Evolutionary conservation across 1,139 yeast genomes (phyloP), one percentile per base, ranked within the genome.

Genomic region (Blastobotrys raffinosifermentans): DNA sequence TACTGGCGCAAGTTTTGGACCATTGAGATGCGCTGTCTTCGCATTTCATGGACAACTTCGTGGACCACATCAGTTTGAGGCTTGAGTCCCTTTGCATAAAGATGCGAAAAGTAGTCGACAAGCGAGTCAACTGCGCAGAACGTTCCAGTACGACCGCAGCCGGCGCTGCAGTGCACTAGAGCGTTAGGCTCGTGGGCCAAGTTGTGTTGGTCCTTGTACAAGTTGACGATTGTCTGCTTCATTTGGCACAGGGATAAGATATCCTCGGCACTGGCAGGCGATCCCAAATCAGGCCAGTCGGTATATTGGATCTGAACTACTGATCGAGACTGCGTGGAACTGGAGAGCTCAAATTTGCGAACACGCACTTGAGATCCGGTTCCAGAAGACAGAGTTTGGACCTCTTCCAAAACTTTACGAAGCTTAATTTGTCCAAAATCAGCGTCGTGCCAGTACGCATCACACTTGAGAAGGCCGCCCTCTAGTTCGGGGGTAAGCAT

Each of bases 91-190:
- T 15, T 19, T 25, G 29, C 32, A 34, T 37, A 17, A 25, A 26
- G 47, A 14, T 45, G 49, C 9, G 45, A 54, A 16, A 42, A 41
- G 8, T 75, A 57, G 44, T 73, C 75, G 25, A 80, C 54, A 18
- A 82, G 64, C 11, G 81, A 67, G 58, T 85, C 95, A 26, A 83
- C 69, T 0, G 93, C 72, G 41, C 87, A 80, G 47, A 84, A 81
- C 0, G 89, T 84, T 2, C 96, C 95, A 0, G 95, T 85, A 48
- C 96, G 72, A 2, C 96, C 96, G 60, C 95, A 85, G 0, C 96
- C 96, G 0, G 96, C 95, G 4, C 89, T 79, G 57, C 96, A 85
- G 58, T 86, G 95, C 7, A 84, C 84, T 19, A 83, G 60, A 1
- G 83, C 80, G 19, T 38, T 23, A 4, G 52, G 53, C 23, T 48